Evolutionary conservation across 139 green algal genomes (phyloP).

Genomic region (Coelastrella sp.): DNA sequence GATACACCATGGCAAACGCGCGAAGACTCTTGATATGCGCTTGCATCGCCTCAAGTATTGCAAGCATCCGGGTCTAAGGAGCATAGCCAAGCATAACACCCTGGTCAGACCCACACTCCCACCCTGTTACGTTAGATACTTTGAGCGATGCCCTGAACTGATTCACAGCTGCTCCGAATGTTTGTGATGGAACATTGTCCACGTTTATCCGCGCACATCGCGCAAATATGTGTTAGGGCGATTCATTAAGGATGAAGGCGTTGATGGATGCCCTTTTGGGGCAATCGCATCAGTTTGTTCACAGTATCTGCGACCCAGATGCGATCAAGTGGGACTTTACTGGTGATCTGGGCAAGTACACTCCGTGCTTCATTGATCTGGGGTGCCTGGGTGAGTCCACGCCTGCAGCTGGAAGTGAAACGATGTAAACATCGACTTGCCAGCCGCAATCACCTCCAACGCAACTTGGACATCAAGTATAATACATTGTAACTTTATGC

Average conservation of each 20-base stretch:
- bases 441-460: not conserved
- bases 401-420: not conserved
- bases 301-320: slow-evolving; percentile 25
- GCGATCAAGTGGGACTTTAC: not conserved
- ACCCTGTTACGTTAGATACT: too few relatives aligned
- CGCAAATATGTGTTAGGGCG: too few relatives aligned
- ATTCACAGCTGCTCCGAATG: too few relatives aligned
- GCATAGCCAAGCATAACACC: too few relatives aligned
- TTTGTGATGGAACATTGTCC: too few relatives aligned
- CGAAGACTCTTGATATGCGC: too few relatives aligned
- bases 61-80: too few relatives aligned
- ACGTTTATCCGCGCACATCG: too few relatives aligned
- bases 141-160: too few relatives aligned
- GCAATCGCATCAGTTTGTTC: slow-evolving; percentile 27
- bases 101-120: too few relatives aligned
- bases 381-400: slow-evolving; percentile 1
- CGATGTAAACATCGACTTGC: not conserved
- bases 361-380: slow-evolving; percentile 39
- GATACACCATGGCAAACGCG: too few relatives aligned
- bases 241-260: not conserved
- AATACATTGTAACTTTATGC: not conserved
- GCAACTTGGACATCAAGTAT: not conserved
- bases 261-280: not conserved
- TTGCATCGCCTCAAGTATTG: too few relatives aligned
- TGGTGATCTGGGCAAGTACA: slow-evolving; percentile 23